phyloP scores from a whole-genome alignment of 495 filamentous ascomycete genomes.

The Daldinia grandis region DNA sequence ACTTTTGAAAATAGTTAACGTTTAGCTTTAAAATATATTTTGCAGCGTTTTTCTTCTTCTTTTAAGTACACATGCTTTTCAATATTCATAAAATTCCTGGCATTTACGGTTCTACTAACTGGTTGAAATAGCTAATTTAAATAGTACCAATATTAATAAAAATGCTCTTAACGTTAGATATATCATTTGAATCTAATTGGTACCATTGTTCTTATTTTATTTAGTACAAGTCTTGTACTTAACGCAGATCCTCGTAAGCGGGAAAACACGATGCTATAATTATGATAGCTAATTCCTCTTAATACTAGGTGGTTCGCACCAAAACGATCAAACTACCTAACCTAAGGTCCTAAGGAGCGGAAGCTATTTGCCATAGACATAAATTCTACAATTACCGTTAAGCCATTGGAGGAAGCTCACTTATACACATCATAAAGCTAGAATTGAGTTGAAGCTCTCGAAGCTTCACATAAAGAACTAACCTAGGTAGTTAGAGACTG shows the following conservation, averaged over 20 bases:
- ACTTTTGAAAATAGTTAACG: neutral
- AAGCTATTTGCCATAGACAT: neutral
- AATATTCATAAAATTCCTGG: too few species aligned
- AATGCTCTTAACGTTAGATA: neutral
- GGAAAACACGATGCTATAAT: neutral
- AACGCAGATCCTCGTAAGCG: neutral
- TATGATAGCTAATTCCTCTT: neutral
- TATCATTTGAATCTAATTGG: neutral
- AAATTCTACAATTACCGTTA: neutral
- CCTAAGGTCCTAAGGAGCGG: neutral
- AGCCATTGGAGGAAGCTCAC: neutral
- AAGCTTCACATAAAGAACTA: neutral
- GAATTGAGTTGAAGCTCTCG: neutral
- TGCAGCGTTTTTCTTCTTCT: neutral
- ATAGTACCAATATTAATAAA: neutral
- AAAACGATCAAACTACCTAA: neutral
- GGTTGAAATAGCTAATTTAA: too few species aligned
- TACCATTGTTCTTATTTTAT: neutral
- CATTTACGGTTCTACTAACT: neutral
- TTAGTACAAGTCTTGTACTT: neutral
- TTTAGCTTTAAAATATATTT: neutral
- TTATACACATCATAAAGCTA: neutral
- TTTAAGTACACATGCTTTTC: neutral
- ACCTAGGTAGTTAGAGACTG: too few species aligned
- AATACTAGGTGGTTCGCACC: neutral